Conservation (phyloP, 106 monocot species). For the Dendrobium officinale region DNA sequence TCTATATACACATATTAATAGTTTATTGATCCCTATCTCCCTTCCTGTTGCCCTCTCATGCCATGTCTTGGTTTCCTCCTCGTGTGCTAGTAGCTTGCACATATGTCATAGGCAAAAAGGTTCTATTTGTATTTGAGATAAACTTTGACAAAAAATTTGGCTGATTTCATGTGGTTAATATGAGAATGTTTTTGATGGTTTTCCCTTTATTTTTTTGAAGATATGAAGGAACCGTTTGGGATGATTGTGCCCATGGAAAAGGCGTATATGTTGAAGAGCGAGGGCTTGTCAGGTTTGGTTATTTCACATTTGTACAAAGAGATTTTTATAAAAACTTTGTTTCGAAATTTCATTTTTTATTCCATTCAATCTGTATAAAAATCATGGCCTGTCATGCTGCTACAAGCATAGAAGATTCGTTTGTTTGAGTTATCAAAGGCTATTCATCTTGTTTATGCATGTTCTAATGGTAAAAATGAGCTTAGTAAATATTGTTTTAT, state of each 20-base stretch:
- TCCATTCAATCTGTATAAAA: neutral
- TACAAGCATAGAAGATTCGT: neutral
- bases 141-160: neutral
- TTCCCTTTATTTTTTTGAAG: conserved; percentile 16
- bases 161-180: neutral
- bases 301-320: neutral
- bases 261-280: conserved; percentile 70
- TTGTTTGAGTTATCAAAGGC: neutral
- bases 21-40: neutral
- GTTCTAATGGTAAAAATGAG: neutral
- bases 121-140: neutral
- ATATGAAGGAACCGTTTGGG: conserved; percentile 90
- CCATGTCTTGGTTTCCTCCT: neutral
- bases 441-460: neutral
- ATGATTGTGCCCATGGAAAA: conserved; percentile 83
- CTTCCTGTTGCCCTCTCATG: neutral
- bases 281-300: conserved; percentile 68
- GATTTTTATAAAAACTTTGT: neutral
- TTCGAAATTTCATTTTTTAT: neutral
- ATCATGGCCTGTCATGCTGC: neutral
- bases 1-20: neutral
- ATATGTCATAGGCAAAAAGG: neutral
- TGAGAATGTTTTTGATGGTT: neutral
- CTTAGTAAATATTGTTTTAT: neutral
- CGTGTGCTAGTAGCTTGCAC: neutral